Evolutionary conservation across 2,329 filamentous ascomycete species (phyloP).

Genomic region (Tolypocladium nubicola): DNA sequence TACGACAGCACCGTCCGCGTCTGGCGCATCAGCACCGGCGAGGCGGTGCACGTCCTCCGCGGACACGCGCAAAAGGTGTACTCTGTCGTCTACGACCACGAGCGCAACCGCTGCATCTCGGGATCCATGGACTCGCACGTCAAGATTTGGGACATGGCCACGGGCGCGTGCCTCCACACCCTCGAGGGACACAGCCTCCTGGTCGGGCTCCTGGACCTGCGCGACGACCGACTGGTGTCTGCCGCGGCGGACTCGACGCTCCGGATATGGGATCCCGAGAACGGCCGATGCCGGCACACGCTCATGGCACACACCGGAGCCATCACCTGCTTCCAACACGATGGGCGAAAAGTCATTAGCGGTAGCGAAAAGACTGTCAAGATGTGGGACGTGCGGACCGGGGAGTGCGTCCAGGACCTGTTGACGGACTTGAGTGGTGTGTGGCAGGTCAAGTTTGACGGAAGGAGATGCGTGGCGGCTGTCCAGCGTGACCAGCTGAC

Average conservation of each 20-base stretch:
- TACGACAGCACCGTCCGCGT: constrained; percentile 94
- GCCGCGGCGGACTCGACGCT: constrained; percentile 92
- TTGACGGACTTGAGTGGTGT: constrained; percentile 92
- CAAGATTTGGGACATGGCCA: constrained; percentile 93
- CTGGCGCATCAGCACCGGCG: constrained; percentile 94
- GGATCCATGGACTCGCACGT: constrained; percentile 98
- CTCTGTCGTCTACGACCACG: constrained; percentile 86
- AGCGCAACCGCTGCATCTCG: constrained; percentile 89
- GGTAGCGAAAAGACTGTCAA: constrained; percentile 93
- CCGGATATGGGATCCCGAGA: constrained; percentile 94
- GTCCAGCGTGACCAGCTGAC: constrained; percentile 88
- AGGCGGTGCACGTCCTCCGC: constrained; percentile 70
- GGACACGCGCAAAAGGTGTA: constrained; percentile 94
- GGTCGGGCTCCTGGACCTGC: constrained; percentile 83
- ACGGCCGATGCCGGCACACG: constrained; percentile 78
- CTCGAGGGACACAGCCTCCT: constrained; percentile 88
- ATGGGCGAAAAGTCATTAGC: constrained; percentile 91
- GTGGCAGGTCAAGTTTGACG: constrained; percentile 98
- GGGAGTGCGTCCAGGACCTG: constrained; percentile 85
- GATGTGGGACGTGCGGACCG: constrained; percentile 94
- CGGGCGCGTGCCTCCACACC: constrained; percentile 74
- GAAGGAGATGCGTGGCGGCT: constrained; percentile 86
- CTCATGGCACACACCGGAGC: constrained; percentile 91
- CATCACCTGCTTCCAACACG: constrained; percentile 98
- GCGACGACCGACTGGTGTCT: constrained; percentile 82